phyloP scores from a whole-genome alignment of 2,329 filamentous ascomycete genomes.

The Fusarium sp. region DNA sequence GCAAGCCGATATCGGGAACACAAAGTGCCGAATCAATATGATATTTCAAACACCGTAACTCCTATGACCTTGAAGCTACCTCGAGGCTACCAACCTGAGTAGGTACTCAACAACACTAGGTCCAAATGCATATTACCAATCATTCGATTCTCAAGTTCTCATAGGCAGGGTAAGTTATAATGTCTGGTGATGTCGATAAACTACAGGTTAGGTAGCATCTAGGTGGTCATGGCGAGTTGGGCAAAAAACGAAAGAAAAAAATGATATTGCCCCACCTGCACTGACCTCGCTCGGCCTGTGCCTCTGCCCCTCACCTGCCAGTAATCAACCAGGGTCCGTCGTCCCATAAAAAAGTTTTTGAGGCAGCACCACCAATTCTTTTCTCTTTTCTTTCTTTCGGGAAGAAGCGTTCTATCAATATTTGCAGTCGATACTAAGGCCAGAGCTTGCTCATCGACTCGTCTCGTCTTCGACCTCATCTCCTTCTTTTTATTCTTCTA shows the following conservation, averaged over 20 bases:
- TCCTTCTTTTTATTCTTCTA: conserved; percentile 43
- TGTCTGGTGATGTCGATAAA: background rate
- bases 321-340: conserved; percentile 30
- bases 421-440: conserved; percentile 49
- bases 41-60: background rate
- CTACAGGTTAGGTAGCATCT: too few relatives aligned
- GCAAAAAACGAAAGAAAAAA: conserved; percentile 1
- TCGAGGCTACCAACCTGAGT: too few relatives aligned
- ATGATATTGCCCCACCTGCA: background rate
- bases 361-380: conserved; percentile 47
- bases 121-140: background rate
- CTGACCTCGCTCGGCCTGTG: background rate
- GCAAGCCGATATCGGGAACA: background rate
- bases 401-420: conserved; percentile 62
- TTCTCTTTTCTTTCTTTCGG: conserved; percentile 61
- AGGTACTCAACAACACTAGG: background rate
- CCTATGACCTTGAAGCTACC: background rate
- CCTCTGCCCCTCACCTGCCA: conserved; percentile 1
- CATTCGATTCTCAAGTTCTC: too few relatives aligned
- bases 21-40: background rate
- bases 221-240: background rate
- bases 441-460: conserved; percentile 47
- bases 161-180: background rate
- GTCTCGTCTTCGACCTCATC: conserved; percentile 58
- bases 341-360: conserved; percentile 56